A percentile compares a stretch with the other conserved stretches of the same genome.
Evolutionary conservation across 768 basidiomycete species (phyloP).

Genomic region (Boletus sp.): DNA sequence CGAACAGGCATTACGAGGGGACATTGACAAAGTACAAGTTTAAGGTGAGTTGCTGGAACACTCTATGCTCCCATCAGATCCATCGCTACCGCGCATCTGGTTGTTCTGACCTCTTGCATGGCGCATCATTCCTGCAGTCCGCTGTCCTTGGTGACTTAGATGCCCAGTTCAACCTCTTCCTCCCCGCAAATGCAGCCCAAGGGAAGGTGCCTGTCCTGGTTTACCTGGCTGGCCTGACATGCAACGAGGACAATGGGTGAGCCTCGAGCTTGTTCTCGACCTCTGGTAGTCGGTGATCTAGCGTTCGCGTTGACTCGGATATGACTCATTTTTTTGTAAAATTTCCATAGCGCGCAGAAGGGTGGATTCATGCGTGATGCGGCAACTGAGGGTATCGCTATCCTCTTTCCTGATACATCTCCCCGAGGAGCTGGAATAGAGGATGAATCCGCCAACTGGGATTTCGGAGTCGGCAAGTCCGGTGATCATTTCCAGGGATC

Average conservation of each 20-base stretch:
- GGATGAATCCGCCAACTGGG: constrained; percentile 81
- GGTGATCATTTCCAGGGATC: background rate
- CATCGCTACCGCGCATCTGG: background rate
- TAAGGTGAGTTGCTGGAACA: constrained; percentile 45
- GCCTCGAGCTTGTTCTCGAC: constrained; percentile 15
- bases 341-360: constrained; percentile 72
- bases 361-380: constrained; percentile 90
- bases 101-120: background rate
- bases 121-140: constrained; percentile 45
- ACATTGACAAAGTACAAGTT: constrained; percentile 84
- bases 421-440: constrained; percentile 88
- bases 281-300: background rate
- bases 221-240: constrained; percentile 87
- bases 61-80: background rate
- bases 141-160: constrained; percentile 63
- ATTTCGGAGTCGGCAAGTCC: constrained; percentile 76
- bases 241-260: constrained; percentile 92
- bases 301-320: background rate
- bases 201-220: constrained; percentile 69
- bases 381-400: constrained; percentile 79
- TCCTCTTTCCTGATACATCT: constrained; percentile 92
- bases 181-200: constrained; percentile 61
- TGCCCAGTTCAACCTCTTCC: constrained; percentile 85
- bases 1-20: constrained; percentile 80
- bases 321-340: background rate